These are phyloP conservation scores for Beauveria rudraprayagi DNA, from an alignment of 2,329 filamentous ascomycete genomes.

Conservation along the genomic window DNA sequence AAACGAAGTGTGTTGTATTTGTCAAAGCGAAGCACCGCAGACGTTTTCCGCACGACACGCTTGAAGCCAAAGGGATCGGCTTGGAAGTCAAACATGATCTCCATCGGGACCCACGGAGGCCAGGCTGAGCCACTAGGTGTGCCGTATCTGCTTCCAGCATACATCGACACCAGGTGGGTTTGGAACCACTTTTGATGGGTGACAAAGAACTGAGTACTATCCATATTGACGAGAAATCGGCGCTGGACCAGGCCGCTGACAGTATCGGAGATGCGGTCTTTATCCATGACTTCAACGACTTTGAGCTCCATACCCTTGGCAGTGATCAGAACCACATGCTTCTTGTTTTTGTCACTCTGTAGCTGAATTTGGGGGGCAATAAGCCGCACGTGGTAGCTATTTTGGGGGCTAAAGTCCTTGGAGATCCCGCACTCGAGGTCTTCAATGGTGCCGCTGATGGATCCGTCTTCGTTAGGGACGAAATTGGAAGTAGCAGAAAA, in stretches of 20 bases:
- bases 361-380: conserved; percentile 97
- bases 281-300: conserved; percentile 96
- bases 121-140: conserved; percentile 76
- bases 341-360: conserved; percentile 96
- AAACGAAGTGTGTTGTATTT: conserved; percentile 96
- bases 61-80: conserved; percentile 96
- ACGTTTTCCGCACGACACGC: conserved; percentile 92
- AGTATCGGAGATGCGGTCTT: conserved; percentile 80
- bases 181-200: conserved; percentile 87
- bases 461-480: conserved; percentile 24
- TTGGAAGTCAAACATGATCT: conserved; percentile 96
- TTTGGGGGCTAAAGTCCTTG: conserved; percentile 81
- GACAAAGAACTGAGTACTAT: conserved; percentile 97
- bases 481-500: conserved; percentile 48
- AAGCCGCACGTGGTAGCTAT: conserved; percentile 87
- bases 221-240: conserved; percentile 89
- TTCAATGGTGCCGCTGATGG: conserved; percentile 40
- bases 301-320: conserved; percentile 98
- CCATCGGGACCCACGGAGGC: conserved; percentile 97
- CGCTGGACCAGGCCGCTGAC: conserved; percentile 94
- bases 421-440: conserved; percentile 70
- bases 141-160: conserved; percentile 89
- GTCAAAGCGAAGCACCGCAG: conserved; percentile 87
- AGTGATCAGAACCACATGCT: conserved; percentile 92
- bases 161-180: conserved; percentile 79